Evolutionary conservation across 2,329 filamentous ascomycete species (phyloP), one percentile per base, ranked within the genome.

Genomic region (Fonsecaea multimorphosa): DNA sequence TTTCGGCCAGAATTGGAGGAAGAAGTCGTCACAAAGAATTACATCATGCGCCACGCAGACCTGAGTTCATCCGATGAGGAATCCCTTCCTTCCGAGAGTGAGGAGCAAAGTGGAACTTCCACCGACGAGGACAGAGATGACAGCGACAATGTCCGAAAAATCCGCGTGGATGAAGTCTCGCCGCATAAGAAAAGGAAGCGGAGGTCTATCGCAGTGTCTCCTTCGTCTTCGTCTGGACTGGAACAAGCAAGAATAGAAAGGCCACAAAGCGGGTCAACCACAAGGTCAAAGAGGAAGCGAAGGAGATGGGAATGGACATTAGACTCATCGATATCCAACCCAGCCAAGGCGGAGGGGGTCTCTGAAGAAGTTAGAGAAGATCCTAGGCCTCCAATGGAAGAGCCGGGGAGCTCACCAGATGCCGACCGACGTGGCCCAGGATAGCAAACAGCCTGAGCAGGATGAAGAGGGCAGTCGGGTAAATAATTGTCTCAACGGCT

Each of bases 1-100:
- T 89, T 87, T 73, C 79, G 82, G 22, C 78, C 77, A 12, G 82
- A 84, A 19, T 74, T 88, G 29, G 85, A 85, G 53, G 86, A 88
- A 72, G 85, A 87, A 63, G 86, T 89, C 71, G 80, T 79, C 68
- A 88, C 81, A 2, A 79, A 81, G 46, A 81, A 78, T 63, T 88
- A 86, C 74, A 84, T 82, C 4, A 76, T 83, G 59, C 82, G 82
- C 40, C 85, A 87, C 69, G 84, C 83, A 0, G 86, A 88, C 72
- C 76, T 88, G 19, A 68, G 55, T 49, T 71, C 72, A 6, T 68
- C 67, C 8, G 64, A 68, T 19, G 69, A 71, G 19, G 71, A 72
- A 16, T 55, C 44, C 27, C 32, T 51, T 55, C 27, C 52, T 9
- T 70, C 69, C 11, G 67, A 70, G 19, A 27, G 32, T 14, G 63